Evolutionary conservation across 192 early-diverging fungal genomes (phyloP), one percentile per base, ranked within the genome.

Genomic region (Entomortierella parvispora): DNA sequence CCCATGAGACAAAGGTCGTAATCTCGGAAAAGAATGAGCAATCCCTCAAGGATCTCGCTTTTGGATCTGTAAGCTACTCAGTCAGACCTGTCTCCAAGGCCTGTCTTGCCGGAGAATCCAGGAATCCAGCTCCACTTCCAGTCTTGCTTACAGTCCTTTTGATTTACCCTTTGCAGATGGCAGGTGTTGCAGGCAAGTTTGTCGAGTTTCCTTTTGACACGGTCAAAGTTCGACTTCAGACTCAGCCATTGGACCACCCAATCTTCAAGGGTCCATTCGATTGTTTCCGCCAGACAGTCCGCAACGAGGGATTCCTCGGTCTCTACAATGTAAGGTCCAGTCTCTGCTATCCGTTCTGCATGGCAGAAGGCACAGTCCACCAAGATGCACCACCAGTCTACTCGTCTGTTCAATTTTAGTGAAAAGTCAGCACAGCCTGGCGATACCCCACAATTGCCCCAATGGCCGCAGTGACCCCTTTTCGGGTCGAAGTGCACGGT

Each of bases 131-230:
- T 23, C 8, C 22, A 37, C 28, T 37, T 22, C 33, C 34, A n/a
- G 23, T 52, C 3, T 28, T 28, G 26, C 11, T 26, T 52, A 6
- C 2, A 12, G 31, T 46, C 26, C 14, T 45, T 60, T 47, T 31
- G 23, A 44, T n/a, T 54, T 26, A 18, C 22, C 11, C 40, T 28
- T 54, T 48, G 40, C 57, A 94, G 93, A 65, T 96, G 15, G 90
- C 94, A 4, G 97, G 97, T 29, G 89, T 97, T 64, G 85, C 90
- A 23, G 97, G 94, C 80, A 97, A 97, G 86, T 85, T 94, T 61
- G 89, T 99, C 67, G 96, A 99, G 79, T 97, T 93, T 58, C 96
- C 97, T 4, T 97, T 97, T 74, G 97, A 97, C 83, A 96, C 95
- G 4, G 83, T 97, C 82, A 95, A 97, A 56, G 96, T 98, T 11